A percentile compares a stretch with the other conserved stretches of the same genome.
Evolutionary conservation across 768 basidiomycete species (phyloP).

Genomic region (Leccinum uliginosum): DNA sequence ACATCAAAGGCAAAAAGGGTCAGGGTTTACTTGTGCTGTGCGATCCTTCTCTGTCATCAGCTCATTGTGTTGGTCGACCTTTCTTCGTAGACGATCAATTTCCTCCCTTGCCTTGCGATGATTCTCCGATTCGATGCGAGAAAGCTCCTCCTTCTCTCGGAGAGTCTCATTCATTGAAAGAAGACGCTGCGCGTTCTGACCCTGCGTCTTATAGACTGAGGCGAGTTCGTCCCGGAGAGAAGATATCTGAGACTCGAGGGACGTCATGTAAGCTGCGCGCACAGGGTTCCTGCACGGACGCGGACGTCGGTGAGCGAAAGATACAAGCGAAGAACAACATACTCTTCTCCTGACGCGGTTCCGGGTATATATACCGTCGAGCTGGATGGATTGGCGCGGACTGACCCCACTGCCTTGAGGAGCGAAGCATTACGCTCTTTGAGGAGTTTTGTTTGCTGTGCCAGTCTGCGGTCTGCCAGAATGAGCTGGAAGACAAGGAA

Average conservation of each 20-base stretch:
- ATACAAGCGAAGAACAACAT: conserved; percentile 23
- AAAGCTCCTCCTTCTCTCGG: conserved; percentile 86
- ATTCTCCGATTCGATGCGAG: conserved; percentile 76
- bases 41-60: conserved; percentile 86
- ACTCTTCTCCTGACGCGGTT: conserved; percentile 64
- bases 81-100: conserved; percentile 59
- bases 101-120: conserved; percentile 77
- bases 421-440: conserved; percentile 91
- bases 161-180: conserved; percentile 93
- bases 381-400: conserved; percentile 56
- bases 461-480: conserved; percentile 77
- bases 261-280: conserved; percentile 81
- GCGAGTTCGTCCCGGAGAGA: conserved; percentile 89
- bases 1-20: background rate
- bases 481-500: conserved; percentile 9
- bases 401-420: conserved; percentile 75
- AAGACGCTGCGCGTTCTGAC: conserved; percentile 90
- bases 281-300: conserved; percentile 63
- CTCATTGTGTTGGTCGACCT: conserved; percentile 80
- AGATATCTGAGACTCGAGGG: conserved; percentile 92
- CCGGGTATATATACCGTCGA: conserved; percentile 60
- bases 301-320: background rate
- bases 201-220: conserved; percentile 93
- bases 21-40: conserved; percentile 70
- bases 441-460: conserved; percentile 86